Conservation (phyloP, 208 protist species). For the Dictyostelium gargantuum region DNA sequence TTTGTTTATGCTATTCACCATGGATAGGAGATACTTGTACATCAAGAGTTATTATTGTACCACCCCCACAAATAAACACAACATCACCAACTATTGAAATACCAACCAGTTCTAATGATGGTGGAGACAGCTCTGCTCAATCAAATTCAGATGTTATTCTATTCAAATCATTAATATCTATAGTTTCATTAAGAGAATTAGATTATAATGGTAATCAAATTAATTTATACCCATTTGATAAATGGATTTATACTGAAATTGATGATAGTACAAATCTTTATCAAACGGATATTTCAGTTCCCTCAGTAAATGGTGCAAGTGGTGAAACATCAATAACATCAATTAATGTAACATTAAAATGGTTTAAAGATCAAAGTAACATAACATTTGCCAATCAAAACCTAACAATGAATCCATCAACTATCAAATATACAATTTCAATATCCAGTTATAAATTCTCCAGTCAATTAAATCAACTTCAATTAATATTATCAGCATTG, state of each 20-base stretch:
- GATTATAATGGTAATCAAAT: neutral
- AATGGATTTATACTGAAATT: neutral
- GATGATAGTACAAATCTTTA: neutral
- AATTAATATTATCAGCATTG: neutral
- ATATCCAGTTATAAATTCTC: neutral
- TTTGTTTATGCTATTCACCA: neutral
- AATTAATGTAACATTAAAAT: neutral
- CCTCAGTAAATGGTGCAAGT: neutral
- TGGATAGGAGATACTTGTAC: neutral
- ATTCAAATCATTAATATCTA: neutral
- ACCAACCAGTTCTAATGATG: neutral
- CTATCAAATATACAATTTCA: slow-evolving; percentile 10
- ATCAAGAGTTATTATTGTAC: neutral
- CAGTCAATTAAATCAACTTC: neutral
- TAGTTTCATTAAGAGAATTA: neutral
- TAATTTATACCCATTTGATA: neutral
- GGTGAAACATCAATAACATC: neutral
- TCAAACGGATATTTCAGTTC: neutral
- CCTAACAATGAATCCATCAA: neutral
- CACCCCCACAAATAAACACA: neutral
- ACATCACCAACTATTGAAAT: neutral
- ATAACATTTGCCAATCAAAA: neutral
- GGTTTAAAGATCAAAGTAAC: neutral
- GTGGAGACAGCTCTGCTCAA: neutral
- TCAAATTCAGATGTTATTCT: neutral